Evolutionary conservation across 2,329 filamentous ascomycete species (phyloP).

Genomic region (Trichoderma citrinoviride): DNA sequence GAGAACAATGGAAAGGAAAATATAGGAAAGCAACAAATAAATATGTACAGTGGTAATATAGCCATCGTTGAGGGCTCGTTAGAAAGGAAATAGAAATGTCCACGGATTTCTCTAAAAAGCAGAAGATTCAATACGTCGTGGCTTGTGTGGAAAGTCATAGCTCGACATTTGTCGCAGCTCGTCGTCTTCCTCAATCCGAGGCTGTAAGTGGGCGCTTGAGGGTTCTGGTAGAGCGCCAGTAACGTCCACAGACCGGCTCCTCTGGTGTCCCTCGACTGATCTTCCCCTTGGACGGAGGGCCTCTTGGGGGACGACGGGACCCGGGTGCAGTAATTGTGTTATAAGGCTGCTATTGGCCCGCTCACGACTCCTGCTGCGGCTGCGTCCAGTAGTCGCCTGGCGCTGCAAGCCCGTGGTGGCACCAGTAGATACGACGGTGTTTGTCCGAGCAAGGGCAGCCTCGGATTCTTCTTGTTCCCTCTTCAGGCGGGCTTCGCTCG

Average conservation of each 20-base stretch:
- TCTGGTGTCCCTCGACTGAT: conserved; percentile 26
- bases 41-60: neutral
- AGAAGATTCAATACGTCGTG: conserved; percentile 31
- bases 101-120: conserved; percentile 27
- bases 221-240: conserved; percentile 21
- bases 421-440: conserved; percentile 37
- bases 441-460: conserved; percentile 38
- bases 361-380: conserved; percentile 40
- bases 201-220: conserved; percentile 28
- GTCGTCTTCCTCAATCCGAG: conserved; percentile 30
- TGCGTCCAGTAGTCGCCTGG: conserved; percentile 30
- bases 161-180: conserved; percentile 30
- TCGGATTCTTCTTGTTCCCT: conserved; percentile 52
- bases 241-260: conserved; percentile 31
- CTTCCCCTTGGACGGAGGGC: conserved; percentile 24
- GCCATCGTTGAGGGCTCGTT: neutral
- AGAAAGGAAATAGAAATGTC: neutral
- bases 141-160: conserved; percentile 25
- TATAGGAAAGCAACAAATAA: neutral
- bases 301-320: conserved; percentile 41
- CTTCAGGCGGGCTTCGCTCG: conserved; percentile 54
- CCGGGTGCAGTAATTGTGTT: conserved; percentile 48
- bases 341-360: conserved; percentile 44
- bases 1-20: neutral
- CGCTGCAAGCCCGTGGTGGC: conserved; percentile 33